A percentile compares a stretch with the other conserved stretches of the same genome.
These are phyloP conservation scores for Ogataea minuta DNA, from an alignment of 805 yeast species.

Conservation along the genomic window DNA sequence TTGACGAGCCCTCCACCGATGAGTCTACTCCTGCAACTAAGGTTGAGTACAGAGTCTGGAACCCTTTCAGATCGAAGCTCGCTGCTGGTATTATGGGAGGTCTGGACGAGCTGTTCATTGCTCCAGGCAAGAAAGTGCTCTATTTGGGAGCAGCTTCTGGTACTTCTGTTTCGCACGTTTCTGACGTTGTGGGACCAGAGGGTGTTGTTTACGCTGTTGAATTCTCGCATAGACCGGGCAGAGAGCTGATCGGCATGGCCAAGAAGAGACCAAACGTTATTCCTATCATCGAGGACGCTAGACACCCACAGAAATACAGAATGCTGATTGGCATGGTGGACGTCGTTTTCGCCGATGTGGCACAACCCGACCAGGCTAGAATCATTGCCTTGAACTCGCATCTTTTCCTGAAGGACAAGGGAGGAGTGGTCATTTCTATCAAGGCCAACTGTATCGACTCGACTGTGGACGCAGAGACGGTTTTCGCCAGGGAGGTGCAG, in stretches of 20 bases:
- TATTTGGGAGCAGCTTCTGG: slow-evolving; percentile 99
- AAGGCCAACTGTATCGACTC: slow-evolving; percentile 99
- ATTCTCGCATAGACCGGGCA: slow-evolving; percentile 99
- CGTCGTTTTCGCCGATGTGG: slow-evolving; percentile 98
- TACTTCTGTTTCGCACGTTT: slow-evolving; percentile 97
- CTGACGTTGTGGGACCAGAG: slow-evolving; percentile 98
- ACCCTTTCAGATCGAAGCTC: slow-evolving; percentile 98
- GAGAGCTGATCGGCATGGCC: slow-evolving; percentile 99
- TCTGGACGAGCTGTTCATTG: slow-evolving; percentile 94
- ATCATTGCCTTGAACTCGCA: slow-evolving; percentile 98
- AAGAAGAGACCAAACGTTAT: slow-evolving; percentile 99
- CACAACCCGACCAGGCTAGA: slow-evolving; percentile 99
- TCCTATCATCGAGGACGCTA: slow-evolving; percentile 98
- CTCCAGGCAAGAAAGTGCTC: slow-evolving; percentile 96
- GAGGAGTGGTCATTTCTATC: slow-evolving; percentile 97
- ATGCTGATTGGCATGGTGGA: slow-evolving; percentile 99
- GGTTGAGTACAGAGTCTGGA: slow-evolving; percentile 99
- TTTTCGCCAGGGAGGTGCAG: slow-evolving; percentile 98
- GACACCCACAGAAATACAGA: slow-evolving; percentile 99
- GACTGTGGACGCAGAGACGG: slow-evolving; percentile 98
- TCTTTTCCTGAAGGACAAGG: slow-evolving; percentile 96
- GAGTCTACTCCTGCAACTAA: slow-evolving; percentile 89
- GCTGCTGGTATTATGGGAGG: slow-evolving; percentile 99
- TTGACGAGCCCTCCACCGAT: slow-evolving; percentile 89
- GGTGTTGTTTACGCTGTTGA: slow-evolving; percentile 99